phyloP scores from a whole-genome alignment of 495 filamentous ascomycete genomes.

The Podospora pseudoanserina region DNA sequence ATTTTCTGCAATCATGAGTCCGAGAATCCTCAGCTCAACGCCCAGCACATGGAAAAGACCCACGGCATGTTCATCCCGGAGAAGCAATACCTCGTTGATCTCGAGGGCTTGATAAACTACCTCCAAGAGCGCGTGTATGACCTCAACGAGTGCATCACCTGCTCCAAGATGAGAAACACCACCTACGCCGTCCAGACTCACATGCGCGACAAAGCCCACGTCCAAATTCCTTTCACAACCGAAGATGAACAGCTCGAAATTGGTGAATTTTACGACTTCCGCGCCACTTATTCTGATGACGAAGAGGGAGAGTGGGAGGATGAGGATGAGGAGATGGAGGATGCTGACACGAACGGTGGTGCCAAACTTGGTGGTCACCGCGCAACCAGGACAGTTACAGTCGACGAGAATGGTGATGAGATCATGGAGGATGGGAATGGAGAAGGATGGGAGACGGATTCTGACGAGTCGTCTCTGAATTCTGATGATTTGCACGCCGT shows the following conservation, averaged over 20 bases:
- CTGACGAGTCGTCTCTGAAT: constrained; percentile 75
- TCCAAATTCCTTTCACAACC: constrained; percentile 87
- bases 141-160: constrained; percentile 72
- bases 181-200: constrained; percentile 79
- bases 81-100: constrained; percentile 69
- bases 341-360: constrained; percentile 51
- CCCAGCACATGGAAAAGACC: constrained; percentile 82
- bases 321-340: constrained; percentile 56
- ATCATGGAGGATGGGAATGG: constrained; percentile 26
- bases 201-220: constrained; percentile 95
- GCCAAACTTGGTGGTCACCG: constrained; percentile 56
- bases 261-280: constrained; percentile 98
- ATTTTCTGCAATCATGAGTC: constrained; percentile 88
- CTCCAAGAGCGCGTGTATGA: constrained; percentile 72
- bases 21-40: constrained; percentile 65
- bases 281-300: constrained; percentile 82
- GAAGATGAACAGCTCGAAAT: constrained; percentile 92
- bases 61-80: constrained; percentile 98
- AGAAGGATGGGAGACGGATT: constrained; percentile 82
- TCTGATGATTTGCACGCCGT: constrained; percentile 70
- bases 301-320: constrained; percentile 62
- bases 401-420: constrained; percentile 44
- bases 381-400: constrained; percentile 36
- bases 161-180: constrained; percentile 70
- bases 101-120: constrained; percentile 72